Base-by-base conservation (phyloP, 345 rosid species). In the Stellera chamaejasme region DNA sequence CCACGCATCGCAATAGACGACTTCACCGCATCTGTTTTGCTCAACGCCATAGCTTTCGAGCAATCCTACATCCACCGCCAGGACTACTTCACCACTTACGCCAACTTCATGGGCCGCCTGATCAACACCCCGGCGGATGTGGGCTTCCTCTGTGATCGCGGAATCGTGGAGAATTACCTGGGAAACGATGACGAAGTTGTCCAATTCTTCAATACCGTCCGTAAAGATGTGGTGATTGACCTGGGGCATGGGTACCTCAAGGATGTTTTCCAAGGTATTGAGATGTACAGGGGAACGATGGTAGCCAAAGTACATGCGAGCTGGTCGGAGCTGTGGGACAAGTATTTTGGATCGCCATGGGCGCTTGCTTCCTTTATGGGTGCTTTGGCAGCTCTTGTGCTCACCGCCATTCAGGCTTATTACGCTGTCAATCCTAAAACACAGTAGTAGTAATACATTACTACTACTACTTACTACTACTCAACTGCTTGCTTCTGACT, bases 261-360 rank as follows among this genome's bases (percentile, higher is more conserved):
- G 0, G 57, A 58, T 13, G 27, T 90, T 58, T 90, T 86, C 56
- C 45, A 64, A 14, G 77, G 78, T 27, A 84, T 90, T 59, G 69
- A 86, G 62, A 51, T 65, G 43, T 82, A 83, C 61, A 81, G 84
- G 69, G 15, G 56, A 65, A 82, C 64, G 32, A 67, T 66, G 46
- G 53, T 74, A 88, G 81, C 64, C 32, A 67, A 68, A 44, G 55
- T 73, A 88, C 81, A 86, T 54, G 83, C 77, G 42, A 71, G 66
- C 13, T 80, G 81, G 92, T 92, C 93, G 10, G 55, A 76, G 59
- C 82, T 84, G 63, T 82, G 76, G 74, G 75, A 73, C 54, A 86
- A 86, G 4, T 90, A 90, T 39, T 87, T 90, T 50, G 73, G 66
- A 10, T 83, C 87, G 45, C 97, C 97, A 6, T 89, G 95, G 97